Evolutionary conservation across 345 rosid genomes (phyloP), one percentile per base, ranked within the genome.

Genomic region (Ricinus communis): DNA sequence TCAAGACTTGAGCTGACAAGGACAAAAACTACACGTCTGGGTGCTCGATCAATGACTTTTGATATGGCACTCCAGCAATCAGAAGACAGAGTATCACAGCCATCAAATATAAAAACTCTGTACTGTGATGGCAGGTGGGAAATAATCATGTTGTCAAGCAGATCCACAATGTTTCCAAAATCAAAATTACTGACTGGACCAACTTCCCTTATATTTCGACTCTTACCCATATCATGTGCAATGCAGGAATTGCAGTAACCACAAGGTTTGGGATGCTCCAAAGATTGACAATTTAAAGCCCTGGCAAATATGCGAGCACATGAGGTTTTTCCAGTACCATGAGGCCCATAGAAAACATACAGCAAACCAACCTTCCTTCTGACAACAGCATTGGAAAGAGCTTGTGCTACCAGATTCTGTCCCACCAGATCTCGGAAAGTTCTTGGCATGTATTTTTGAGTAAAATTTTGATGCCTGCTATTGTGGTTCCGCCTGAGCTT

Each of bases 261-360:
- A 69, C 97, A 96, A 28, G 98, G 98, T 76, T 83, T 96, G 45
- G 87, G 87, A 27, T 81, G 86, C 60, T 91, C 97, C 31, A 60
- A 22, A 51, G 97, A 88, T 55, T 85, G 95, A 73, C 99, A 96
- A 71, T 93, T 96, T 77, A 96, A 87, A 66, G 96, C 99, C 74
- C 88, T 82, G 43, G 99, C 93, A 63, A 96, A 89, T 45, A 89
- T 80, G 27, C 98, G 88, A 53, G 99, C 99, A 68, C 98, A 91
- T 0, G 95, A 96, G 30, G 98, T 91, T 76, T 93, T 96, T 31
- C 99, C 99, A 2, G 98, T 93, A 57, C 99, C 99, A 64, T 88
- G 97, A 78, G 98, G 97, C 51, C 99, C 99, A 12, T 96, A 86
- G 68, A 96, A 93, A 21, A 90, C 97, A 65, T 93, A 96, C 19